phyloP scores from a whole-genome alignment of 2,329 filamentous ascomycete species.

The Cladosporium sp. region DNA sequence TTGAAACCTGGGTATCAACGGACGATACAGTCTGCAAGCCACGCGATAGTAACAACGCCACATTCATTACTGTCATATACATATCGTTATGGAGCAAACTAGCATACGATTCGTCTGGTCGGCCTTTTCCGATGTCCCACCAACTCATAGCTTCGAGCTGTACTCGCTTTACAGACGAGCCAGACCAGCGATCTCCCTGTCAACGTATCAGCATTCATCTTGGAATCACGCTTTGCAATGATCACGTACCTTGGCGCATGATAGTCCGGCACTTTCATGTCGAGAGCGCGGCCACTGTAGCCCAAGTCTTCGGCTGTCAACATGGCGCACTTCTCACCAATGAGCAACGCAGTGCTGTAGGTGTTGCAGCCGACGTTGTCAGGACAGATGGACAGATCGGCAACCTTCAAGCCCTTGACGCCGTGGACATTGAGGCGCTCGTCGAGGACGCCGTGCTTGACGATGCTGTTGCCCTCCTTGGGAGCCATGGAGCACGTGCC shows the following conservation, averaged over 20 bases:
- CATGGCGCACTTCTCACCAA: constrained; percentile 70
- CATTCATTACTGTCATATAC: background rate
- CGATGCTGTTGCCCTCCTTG: constrained; percentile 64
- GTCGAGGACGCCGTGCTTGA: constrained; percentile 60
- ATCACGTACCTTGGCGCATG: constrained; percentile 34
- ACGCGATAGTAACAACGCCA: background rate
- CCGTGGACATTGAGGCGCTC: constrained; percentile 75
- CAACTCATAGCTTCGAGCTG: too few species aligned
- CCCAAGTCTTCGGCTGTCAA: constrained; percentile 70
- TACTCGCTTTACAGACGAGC: constrained; percentile 34
- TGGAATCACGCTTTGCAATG: too few species aligned
- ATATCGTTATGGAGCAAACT: background rate
- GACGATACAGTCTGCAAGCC: too few species aligned
- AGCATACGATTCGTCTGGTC: background rate
- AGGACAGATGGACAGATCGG: constrained; percentile 53
- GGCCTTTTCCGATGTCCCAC: too few species aligned
- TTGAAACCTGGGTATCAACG: too few species aligned
- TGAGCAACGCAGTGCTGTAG: constrained; percentile 59
- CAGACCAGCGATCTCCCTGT: constrained; percentile 39
- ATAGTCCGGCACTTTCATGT: constrained; percentile 66
- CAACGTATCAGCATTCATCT: background rate
- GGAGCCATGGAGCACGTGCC: constrained; percentile 37
- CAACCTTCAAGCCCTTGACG: constrained; percentile 72
- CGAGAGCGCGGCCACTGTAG: constrained; percentile 66
- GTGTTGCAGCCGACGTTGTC: constrained; percentile 44